Percentiles rank a stretch among this genome's conserved stretches.
Evolutionary conservation across 169 alveolate genomes (phyloP).

Genomic region (Plasmodium malariae): DNA sequence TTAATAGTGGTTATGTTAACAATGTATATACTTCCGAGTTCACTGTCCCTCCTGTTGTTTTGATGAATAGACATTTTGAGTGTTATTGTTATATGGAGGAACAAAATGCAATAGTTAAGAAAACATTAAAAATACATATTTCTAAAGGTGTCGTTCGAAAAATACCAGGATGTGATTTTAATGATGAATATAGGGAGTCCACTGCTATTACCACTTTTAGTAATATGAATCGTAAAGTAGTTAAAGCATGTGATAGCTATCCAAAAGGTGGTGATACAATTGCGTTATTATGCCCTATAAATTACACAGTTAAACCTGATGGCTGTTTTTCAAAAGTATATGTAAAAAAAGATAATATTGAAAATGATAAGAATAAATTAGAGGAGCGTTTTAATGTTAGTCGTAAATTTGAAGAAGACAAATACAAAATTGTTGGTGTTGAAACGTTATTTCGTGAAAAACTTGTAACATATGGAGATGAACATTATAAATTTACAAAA

Average conservation of each 20-base stretch:
- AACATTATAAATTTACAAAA: conserved; percentile 12
- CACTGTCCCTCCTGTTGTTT: conserved; percentile 31
- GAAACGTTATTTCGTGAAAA: conserved; percentile 1
- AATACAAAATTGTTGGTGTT: conserved; percentile 8
- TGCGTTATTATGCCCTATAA: conserved; percentile 23
- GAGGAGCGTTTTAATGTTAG: conserved; percentile 8
- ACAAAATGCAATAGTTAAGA: not conserved
- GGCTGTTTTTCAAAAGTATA: conserved; percentile 42
- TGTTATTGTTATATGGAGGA: conserved; percentile 50
- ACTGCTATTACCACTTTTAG: conserved; percentile 29
- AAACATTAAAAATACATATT: conserved; percentile 26
- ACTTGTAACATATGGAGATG: conserved; percentile 22
- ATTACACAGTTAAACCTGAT: conserved; percentile 27
- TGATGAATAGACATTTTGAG: conserved; percentile 11
- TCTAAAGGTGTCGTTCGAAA: not conserved
- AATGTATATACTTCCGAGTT: conserved; percentile 18
- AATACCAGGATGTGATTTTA: conserved; percentile 60
- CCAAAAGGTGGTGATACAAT: conserved; percentile 37
- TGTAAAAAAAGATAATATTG: not conserved
- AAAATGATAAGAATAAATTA: not conserved
- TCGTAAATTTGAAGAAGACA: conserved; percentile 33
- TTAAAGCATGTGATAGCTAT: conserved; percentile 41
- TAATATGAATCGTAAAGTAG: not conserved
- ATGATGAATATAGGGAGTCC: conserved; percentile 10
- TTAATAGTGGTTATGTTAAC: not conserved